phyloP scores from a whole-genome alignment of 2,329 filamentous ascomycete genomes.

The Chaetothyriales sp. region DNA sequence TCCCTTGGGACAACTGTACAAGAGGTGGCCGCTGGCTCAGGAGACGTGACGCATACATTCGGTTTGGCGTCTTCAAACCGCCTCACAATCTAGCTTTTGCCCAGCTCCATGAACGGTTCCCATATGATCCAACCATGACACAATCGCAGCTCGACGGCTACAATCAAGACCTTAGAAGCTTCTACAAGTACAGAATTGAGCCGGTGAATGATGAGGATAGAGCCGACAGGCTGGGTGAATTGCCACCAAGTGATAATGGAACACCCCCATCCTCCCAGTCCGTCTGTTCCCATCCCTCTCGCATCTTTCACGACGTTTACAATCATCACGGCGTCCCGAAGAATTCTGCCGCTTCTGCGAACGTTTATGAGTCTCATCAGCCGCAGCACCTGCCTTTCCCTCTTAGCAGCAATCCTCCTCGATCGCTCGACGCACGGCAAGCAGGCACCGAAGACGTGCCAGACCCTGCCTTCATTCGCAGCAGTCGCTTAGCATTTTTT shows the following conservation, averaged over 20 bases:
- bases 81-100: background rate
- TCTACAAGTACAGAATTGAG: constrained; percentile 3
- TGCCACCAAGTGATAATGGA: background rate
- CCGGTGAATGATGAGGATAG: background rate
- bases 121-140: constrained; percentile 12
- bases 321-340: background rate
- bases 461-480: constrained; percentile 9
- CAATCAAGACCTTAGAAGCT: constrained; percentile 7
- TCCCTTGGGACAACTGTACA: constrained; percentile 8
- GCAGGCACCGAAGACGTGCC: background rate
- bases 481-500: constrained; percentile 13
- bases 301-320: no score
- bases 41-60: constrained; percentile 8
- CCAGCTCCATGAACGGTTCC: constrained; percentile 7
- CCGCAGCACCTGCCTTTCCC: background rate
- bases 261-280: background rate
- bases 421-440: background rate
- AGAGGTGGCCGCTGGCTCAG: constrained; percentile 10
- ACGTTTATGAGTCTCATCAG: background rate
- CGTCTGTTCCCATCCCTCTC: background rate
- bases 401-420: background rate
- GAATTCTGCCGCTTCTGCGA: background rate
- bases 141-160: constrained; percentile 5
- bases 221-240: background rate
- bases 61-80: constrained; percentile 4